phyloP scores from a whole-genome alignment of 176 grass and related monocot species.

The Aegilops sharonensis region DNA sequence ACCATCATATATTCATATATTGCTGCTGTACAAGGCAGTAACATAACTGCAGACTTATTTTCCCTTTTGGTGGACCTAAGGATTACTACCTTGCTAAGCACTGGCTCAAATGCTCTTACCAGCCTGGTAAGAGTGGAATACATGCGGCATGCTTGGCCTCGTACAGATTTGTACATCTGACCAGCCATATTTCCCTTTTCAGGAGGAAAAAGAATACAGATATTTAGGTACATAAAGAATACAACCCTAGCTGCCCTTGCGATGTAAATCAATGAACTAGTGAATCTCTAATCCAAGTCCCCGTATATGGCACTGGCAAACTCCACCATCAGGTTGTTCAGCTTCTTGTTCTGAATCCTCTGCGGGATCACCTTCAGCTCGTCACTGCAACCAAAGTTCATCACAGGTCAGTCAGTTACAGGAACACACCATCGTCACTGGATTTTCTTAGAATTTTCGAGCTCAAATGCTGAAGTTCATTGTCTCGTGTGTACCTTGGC shows the following conservation, averaged over 20 bases:
- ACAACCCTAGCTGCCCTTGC: constrained; percentile 32
- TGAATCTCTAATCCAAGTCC: constrained; percentile 45
- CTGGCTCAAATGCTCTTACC: constrained; percentile 36
- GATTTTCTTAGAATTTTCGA: neutral
- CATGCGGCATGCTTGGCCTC: constrained; percentile 48
- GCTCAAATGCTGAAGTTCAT: neutral
- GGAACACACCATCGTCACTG: neutral
- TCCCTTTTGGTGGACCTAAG: constrained; percentile 6
- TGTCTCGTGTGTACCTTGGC: constrained; percentile 21
- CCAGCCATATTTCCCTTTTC: constrained; percentile 27
- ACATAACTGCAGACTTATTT: constrained; percentile 4
- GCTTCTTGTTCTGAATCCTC: constrained; percentile 79
- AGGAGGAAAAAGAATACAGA: constrained; percentile 32
- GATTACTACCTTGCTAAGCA: constrained; percentile 2
- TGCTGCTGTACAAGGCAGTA: constrained; percentile 12
- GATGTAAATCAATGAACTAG: neutral
- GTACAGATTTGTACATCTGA: constrained; percentile 54
- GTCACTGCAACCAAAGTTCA: constrained; percentile 37
- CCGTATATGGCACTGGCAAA: constrained; percentile 54
- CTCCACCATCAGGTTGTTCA: constrained; percentile 83
- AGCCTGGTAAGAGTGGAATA: constrained; percentile 30
- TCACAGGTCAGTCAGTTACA: neutral
- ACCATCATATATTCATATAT: neutral
- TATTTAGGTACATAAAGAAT: constrained; percentile 26
- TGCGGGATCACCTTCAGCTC: constrained; percentile 70